A percentile compares a stretch with the other conserved stretches of the same genome.
Evolutionary conservation across 768 basidiomycete genomes (phyloP).

Genomic region (Nidula microcarpa): DNA sequence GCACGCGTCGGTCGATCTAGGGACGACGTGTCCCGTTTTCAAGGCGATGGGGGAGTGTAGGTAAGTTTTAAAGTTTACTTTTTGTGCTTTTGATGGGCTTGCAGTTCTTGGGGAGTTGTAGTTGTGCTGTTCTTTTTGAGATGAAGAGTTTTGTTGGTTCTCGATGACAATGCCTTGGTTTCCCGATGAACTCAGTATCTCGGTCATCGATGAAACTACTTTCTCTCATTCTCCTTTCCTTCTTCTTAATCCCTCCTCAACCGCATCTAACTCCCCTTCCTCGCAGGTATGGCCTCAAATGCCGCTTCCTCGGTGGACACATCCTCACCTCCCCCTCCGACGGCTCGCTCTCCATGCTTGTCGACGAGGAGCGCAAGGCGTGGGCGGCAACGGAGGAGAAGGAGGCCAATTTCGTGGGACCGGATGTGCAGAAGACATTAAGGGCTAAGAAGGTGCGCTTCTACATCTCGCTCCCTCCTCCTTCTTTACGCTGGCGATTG

Average conservation of each 20-base stretch:
- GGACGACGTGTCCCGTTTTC: constrained; percentile 64
- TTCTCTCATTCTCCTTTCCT: too few species aligned
- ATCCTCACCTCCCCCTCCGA: constrained; percentile 37
- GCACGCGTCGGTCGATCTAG: constrained; percentile 39
- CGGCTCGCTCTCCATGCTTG: constrained; percentile 39
- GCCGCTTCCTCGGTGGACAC: constrained; percentile 86
- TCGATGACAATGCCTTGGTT: too few species aligned
- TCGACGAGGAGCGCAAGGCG: constrained; percentile 60
- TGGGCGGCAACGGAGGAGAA: constrained; percentile 38
- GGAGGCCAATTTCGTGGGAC: constrained; percentile 70
- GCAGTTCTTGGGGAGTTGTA: too few species aligned
- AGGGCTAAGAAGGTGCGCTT: constrained; percentile 60
- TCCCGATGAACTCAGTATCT: too few species aligned
- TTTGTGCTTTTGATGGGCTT: too few species aligned
- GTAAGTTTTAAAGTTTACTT: constrained; percentile 14
- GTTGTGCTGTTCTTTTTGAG: too few species aligned
- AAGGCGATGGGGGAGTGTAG: constrained; percentile 71
- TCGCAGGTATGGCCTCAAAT: constrained; percentile 74
- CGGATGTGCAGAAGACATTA: constrained; percentile 56
- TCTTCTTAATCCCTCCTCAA: too few species aligned
- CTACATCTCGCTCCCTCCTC: constrained; percentile 5
- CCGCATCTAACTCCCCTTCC: neutral
- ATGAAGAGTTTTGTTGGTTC: too few species aligned
- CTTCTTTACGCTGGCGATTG: neutral
- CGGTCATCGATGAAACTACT: too few species aligned